Conservation (phyloP, 176 grass and related monocot species). For the Juncus inflexus region DNA sequence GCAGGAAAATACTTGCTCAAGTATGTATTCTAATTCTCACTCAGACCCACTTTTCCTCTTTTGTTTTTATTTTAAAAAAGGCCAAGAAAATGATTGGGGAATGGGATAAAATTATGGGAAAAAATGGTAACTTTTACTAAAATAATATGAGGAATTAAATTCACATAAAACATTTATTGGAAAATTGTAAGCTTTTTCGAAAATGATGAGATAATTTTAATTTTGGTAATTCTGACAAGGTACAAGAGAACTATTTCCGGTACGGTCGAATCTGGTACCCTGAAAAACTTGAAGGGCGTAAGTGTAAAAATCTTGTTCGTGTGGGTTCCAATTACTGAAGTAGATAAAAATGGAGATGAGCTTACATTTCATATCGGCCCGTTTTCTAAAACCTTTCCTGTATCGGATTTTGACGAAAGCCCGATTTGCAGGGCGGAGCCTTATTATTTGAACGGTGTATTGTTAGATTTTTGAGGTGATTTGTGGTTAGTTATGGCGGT, state of each 20-base stretch:
- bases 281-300: slow-evolving; percentile 50
- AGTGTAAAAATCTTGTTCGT: slow-evolving; percentile 48
- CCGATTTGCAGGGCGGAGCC: slow-evolving; percentile 35
- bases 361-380: slow-evolving; percentile 47
- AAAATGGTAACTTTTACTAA: not conserved
- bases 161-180: not conserved
- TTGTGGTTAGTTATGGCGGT: slow-evolving; percentile 13
- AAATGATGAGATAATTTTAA: not conserved
- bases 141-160: not conserved
- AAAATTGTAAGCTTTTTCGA: not conserved
- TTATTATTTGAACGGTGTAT: not conserved
- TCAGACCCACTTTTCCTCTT: not conserved
- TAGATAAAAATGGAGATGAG: slow-evolving; percentile 38
- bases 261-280: slow-evolving; percentile 26
- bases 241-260: slow-evolving; percentile 36
- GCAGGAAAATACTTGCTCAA: slow-evolving; percentile 33
- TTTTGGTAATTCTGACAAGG: not conserved
- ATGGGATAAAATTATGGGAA: not conserved
- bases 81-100: too few species aligned
- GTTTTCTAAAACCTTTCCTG: slow-evolving; percentile 52
- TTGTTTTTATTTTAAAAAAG: too few species aligned
- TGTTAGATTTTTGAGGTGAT: slow-evolving; percentile 13
- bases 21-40: not conserved
- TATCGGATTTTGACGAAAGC: slow-evolving; percentile 54
- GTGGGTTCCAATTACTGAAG: slow-evolving; percentile 59